Conservation (phyloP, 1,284 basidiomycete species). For the Leccinum pachyderme region DNA sequence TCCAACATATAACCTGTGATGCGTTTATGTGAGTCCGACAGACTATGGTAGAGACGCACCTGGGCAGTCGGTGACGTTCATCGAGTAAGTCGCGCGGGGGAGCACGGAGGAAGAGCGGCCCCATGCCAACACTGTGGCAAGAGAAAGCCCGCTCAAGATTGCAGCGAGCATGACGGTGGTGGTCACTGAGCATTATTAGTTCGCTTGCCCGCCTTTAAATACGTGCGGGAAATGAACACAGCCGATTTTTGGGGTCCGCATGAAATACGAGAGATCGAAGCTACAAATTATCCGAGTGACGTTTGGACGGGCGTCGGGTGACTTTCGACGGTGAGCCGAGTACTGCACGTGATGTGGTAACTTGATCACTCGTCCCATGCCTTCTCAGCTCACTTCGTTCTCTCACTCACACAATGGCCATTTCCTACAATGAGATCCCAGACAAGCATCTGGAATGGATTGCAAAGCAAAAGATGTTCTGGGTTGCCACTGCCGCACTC, state of each 20-base stretch:
- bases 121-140: constrained; percentile 16
- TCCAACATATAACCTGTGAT: constrained; percentile 52
- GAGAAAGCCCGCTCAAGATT: constrained; percentile 21
- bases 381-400: neutral
- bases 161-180: constrained; percentile 14
- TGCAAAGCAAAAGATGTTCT: constrained; percentile 53
- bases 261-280: neutral
- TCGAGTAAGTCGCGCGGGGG: constrained; percentile 16
- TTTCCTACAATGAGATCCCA: constrained; percentile 44
- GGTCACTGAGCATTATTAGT: neutral
- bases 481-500: constrained; percentile 57
- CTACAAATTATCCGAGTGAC: too few relatives aligned
- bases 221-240: neutral
- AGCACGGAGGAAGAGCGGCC: constrained; percentile 6
- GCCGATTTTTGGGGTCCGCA: neutral
- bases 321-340: neutral
- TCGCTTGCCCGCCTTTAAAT: neutral
- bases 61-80: constrained; percentile 31
- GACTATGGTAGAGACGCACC: constrained; percentile 13
- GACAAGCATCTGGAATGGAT: constrained; percentile 48
- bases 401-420: constrained; percentile 25
- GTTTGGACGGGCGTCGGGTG: neutral
- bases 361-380: neutral
- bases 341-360: too few relatives aligned
- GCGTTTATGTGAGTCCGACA: neutral